Evolutionary conservation across 2,329 filamentous ascomycete genomes (phyloP).

Genomic region (Fusarium sp.): DNA sequence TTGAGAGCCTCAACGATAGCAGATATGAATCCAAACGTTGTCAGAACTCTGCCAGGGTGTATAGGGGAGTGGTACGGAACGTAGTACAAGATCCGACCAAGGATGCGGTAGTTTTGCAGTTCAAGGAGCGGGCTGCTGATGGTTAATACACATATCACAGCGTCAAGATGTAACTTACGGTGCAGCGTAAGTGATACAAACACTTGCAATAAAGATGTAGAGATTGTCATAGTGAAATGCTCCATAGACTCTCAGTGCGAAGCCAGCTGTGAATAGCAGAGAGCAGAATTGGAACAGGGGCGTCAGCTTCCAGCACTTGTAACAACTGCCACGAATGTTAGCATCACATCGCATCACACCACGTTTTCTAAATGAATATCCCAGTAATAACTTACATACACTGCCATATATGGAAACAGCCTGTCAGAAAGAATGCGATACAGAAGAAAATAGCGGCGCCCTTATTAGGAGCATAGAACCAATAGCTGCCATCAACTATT

Average conservation of each 20-base stretch:
- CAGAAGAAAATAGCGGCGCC: conserved; percentile 61
- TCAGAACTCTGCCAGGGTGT: conserved; percentile 58
- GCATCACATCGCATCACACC: background rate
- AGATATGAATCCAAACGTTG: conserved; percentile 60
- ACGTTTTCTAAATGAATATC: background rate
- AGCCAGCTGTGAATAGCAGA: conserved; percentile 66
- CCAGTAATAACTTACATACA: conserved; percentile 56
- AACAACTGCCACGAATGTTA: conserved; percentile 53
- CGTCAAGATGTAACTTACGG: conserved; percentile 43
- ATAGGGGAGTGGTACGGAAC: conserved; percentile 68
- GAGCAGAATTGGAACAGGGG: conserved; percentile 65
- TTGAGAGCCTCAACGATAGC: conserved; percentile 59
- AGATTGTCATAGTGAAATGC: conserved; percentile 49
- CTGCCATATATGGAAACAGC: conserved; percentile 56
- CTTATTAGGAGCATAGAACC: conserved; percentile 61
- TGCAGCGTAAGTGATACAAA: conserved; percentile 51
- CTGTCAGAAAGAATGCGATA: conserved; percentile 54
- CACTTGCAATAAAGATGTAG: conserved; percentile 49
- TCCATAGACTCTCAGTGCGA: conserved; percentile 56
- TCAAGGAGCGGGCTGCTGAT: conserved; percentile 64
- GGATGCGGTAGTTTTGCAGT: conserved; percentile 70
- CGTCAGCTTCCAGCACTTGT: conserved; percentile 67
- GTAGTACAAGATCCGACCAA: conserved; percentile 67
- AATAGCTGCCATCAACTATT: conserved; percentile 56
- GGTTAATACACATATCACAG: background rate